phyloP scores from a whole-genome alignment of 2,329 filamentous ascomycete species.

The Fusarium sp. region DNA sequence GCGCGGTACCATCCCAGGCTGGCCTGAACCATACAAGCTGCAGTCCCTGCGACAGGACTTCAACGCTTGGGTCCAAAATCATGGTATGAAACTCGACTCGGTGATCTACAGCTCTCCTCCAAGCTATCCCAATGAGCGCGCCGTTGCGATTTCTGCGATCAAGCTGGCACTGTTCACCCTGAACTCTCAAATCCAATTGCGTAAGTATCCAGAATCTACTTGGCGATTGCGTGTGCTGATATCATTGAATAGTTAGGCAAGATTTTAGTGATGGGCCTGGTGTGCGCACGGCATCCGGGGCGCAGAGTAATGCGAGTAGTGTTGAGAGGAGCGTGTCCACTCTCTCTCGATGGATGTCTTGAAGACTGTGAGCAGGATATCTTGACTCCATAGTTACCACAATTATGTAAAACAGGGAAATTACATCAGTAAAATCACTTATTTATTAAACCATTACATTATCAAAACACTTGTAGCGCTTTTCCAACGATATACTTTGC shows the following conservation, averaged over 20 bases:
- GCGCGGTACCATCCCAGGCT: neutral
- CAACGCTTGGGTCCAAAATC: neutral
- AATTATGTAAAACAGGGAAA: neutral
- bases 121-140: neutral
- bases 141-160: neutral
- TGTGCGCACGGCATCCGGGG: neutral
- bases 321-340: neutral
- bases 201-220: neutral
- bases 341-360: neutral
- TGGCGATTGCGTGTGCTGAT: neutral
- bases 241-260: neutral
- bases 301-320: neutral
- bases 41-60: neutral
- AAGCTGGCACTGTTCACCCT: neutral
- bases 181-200: neutral
- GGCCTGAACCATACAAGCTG: neutral
- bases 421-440: neutral
- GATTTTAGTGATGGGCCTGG: neutral
- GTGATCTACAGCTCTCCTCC: neutral
- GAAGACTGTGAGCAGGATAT: neutral
- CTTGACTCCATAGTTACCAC: neutral
- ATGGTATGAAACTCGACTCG: neutral
- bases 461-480: no score
- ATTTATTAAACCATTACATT: no score
- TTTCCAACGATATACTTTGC: no score